Evolutionary conservation across 768 basidiomycete species (phyloP).

Genomic region (Macrolepiota fuliginosa): DNA sequence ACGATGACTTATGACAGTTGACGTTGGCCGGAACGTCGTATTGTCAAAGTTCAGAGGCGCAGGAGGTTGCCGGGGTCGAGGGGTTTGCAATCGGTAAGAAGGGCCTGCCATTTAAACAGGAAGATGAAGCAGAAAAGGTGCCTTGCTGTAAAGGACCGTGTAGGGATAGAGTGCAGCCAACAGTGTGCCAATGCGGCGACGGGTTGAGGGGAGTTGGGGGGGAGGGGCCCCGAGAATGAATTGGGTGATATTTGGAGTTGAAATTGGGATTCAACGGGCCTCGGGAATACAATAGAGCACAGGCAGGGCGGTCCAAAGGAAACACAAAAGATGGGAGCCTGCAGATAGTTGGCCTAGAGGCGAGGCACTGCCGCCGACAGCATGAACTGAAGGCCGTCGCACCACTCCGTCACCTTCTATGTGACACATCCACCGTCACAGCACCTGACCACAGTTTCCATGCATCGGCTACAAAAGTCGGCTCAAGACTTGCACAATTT

Average conservation of each 20-base stretch:
- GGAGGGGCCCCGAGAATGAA: neutral
- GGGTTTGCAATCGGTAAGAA: conserved; percentile 63
- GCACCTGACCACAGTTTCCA: conserved; percentile 1
- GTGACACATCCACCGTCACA: neutral
- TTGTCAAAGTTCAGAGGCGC: conserved; percentile 57
- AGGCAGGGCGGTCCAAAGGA: neutral
- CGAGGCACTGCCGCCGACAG: conserved; percentile 5
- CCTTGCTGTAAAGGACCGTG: neutral
- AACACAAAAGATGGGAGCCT: neutral
- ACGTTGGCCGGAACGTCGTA: conserved; percentile 38
- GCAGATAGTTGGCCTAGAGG: neutral
- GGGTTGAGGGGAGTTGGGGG: neutral
- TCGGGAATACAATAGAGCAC: neutral
- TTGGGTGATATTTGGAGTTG: neutral
- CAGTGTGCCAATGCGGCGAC: neutral
- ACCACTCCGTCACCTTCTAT: neutral
- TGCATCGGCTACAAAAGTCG: no score
- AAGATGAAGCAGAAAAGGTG: conserved; percentile 21
- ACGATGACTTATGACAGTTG: conserved; percentile 39
- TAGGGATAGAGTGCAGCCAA: neutral
- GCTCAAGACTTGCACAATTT: no score
- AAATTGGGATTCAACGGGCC: neutral
- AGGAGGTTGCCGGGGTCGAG: conserved; percentile 60
- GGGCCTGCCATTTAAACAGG: conserved; percentile 49
- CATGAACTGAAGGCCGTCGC: neutral